A percentile compares a stretch with the other conserved stretches of the same genome.
Evolutionary conservation across 2,329 filamentous ascomycete species (phyloP).

Genomic region (Epichloe amarillans): DNA sequence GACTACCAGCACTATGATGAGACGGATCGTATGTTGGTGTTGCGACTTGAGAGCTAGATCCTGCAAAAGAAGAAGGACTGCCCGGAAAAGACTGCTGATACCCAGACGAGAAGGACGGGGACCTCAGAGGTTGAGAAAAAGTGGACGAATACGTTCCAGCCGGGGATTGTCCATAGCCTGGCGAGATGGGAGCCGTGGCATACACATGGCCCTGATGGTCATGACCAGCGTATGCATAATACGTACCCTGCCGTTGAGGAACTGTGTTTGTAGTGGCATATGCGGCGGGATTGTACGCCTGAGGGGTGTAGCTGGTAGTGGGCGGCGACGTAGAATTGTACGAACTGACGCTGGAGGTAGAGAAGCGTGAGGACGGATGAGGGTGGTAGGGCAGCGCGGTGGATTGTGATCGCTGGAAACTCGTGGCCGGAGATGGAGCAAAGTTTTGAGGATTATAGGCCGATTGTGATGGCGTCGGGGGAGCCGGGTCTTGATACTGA

Average conservation of each 20-base stretch:
- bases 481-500: slow-evolving; percentile 32
- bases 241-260: slow-evolving; percentile 38
- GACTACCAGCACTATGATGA: slow-evolving; percentile 12
- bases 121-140: slow-evolving; percentile 10
- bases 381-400: slow-evolving; percentile 37
- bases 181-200: slow-evolving; percentile 20
- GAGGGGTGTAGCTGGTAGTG: slow-evolving; percentile 33
- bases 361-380: slow-evolving; percentile 26
- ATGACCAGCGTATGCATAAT: slow-evolving; percentile 30
- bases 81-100: slow-evolving; percentile 28
- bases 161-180: slow-evolving; percentile 25
- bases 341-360: slow-evolving; percentile 20
- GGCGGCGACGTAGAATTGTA: slow-evolving; percentile 21
- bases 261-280: slow-evolving; percentile 33
- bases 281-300: slow-evolving; percentile 45
- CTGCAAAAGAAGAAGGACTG: slow-evolving; percentile 19
- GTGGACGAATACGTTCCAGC: slow-evolving; percentile 19
- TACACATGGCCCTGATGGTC: slow-evolving; percentile 31
- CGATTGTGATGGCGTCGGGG: slow-evolving; percentile 29
- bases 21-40: slow-evolving; percentile 25
- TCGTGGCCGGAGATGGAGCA: slow-evolving; percentile 17
- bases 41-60: slow-evolving; percentile 14
- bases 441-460: slow-evolving; percentile 63
- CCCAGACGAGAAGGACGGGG: slow-evolving; percentile 18
- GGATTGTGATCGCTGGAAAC: slow-evolving; percentile 34